Conservation (phyloP, 495 filamentous ascomycete species). For the Margaritispora aquatica region DNA sequence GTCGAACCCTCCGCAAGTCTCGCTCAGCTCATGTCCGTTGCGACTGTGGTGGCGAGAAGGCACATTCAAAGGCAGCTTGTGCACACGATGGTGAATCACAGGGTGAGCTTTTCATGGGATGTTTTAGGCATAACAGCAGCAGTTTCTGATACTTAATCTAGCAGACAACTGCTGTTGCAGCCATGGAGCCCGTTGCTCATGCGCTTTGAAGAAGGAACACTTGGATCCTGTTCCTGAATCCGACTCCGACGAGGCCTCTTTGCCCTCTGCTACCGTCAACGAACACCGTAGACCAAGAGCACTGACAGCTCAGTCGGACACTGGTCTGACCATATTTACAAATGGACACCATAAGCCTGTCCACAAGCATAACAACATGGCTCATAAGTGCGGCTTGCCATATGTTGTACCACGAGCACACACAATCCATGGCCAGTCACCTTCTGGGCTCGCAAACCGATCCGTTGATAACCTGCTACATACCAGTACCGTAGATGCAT, state of each 20-base stretch:
- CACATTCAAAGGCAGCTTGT: constrained; percentile 55
- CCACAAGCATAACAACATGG: constrained; percentile 80
- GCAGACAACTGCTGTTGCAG: constrained; percentile 80
- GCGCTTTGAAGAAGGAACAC: constrained; percentile 85
- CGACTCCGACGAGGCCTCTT: constrained; percentile 42
- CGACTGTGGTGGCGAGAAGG: constrained; percentile 94
- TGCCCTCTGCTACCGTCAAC: constrained; percentile 42
- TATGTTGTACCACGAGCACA: constrained; percentile 74
- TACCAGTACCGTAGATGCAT: constrained; percentile 31
- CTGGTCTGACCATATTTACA: constrained; percentile 74
- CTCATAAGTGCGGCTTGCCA: constrained; percentile 74
- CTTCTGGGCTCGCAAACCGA: constrained; percentile 48
- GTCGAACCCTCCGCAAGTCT: constrained; percentile 94
- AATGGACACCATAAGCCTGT: constrained; percentile 93
- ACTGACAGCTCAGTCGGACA: constrained; percentile 78
- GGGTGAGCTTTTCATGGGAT: constrained; percentile 43
- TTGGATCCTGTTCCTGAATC: constrained; percentile 70
- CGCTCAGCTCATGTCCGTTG: constrained; percentile 93
- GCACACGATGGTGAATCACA: constrained; percentile 55
- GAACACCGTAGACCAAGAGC: constrained; percentile 58
- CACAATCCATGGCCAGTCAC: constrained; percentile 53
- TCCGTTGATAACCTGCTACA: constrained; percentile 65
- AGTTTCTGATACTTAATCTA: constrained; percentile 42
- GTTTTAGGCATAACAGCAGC: constrained; percentile 34
- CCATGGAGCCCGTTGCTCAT: constrained; percentile 88